A percentile compares a stretch with the other conserved stretches of the same genome.
These are phyloP conservation scores for Paramecium sexaurelia DNA, from an alignment of 73 alveolate species.

Conservation along the genomic window DNA sequence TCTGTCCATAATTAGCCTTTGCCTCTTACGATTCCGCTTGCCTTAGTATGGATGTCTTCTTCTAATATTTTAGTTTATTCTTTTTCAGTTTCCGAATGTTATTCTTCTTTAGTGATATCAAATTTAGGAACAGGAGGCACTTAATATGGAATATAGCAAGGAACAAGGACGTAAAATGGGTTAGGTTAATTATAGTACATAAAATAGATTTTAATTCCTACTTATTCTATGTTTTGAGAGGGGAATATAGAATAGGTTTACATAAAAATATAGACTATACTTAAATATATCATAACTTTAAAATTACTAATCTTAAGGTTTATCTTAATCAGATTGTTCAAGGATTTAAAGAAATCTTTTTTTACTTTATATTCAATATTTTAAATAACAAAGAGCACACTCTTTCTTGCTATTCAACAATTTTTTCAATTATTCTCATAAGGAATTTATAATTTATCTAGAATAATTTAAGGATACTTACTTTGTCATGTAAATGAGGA, in stretches of 20 bases:
- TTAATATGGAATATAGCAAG: neutral
- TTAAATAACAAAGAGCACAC: slow-evolving; percentile 75
- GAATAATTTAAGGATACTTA: neutral
- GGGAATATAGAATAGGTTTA: neutral
- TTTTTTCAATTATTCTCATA: slow-evolving; percentile 94
- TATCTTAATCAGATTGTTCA: neutral
- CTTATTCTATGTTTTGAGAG: no score
- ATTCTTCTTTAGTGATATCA: neutral
- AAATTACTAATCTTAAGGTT: neutral
- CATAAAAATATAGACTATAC: neutral
- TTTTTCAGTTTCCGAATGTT: neutral
- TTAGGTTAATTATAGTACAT: neutral
- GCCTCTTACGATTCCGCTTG: slow-evolving; percentile 35
- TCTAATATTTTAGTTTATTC: neutral
- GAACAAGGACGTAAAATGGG: neutral
- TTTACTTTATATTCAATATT: neutral
- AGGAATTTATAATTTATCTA: slow-evolving; percentile 90
- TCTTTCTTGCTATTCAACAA: slow-evolving; percentile 92
- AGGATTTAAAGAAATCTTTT: neutral
- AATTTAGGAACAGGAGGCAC: neutral
- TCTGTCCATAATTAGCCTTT: neutral
- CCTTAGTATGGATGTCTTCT: neutral
- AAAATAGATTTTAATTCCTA: neutral
- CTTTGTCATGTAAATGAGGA: slow-evolving; percentile 83
- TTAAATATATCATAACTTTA: neutral